Evolutionary conservation across 306 rosid species (phyloP).

Genomic region (Lupinus albus): DNA sequence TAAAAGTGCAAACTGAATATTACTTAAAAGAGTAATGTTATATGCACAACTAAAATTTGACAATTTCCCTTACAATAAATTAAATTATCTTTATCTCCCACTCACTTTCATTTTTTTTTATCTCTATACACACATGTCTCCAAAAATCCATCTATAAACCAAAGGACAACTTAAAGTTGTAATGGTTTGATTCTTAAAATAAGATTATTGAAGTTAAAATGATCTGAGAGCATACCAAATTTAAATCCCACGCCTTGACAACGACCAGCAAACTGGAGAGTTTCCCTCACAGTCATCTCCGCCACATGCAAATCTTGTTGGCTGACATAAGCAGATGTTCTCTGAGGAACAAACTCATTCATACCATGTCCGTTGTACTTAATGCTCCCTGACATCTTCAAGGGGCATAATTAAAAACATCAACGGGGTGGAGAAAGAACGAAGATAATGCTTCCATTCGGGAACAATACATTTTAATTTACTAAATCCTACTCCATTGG

Average conservation of each 20-base stretch:
- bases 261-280: constrained; percentile 81
- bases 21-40: neutral
- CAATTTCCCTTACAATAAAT: too few relatives aligned
- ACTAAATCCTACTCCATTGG: neutral
- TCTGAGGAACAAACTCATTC: constrained; percentile 90
- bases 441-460: constrained; percentile 15
- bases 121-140: too few relatives aligned
- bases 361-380: constrained; percentile 84
- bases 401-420: constrained; percentile 29
- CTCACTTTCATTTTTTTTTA: too few relatives aligned
- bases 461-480: neutral
- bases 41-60: too few relatives aligned
- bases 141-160: too few relatives aligned
- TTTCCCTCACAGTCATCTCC: constrained; percentile 95
- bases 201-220: neutral
- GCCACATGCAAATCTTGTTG: constrained; percentile 86
- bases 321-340: constrained; percentile 88
- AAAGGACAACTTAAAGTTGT: too few relatives aligned
- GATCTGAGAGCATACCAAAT: constrained; percentile 60
- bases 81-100: too few relatives aligned
- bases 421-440: constrained; percentile 35
- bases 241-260: constrained; percentile 95
- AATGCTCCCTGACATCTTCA: constrained; percentile 77
- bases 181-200: too few relatives aligned
- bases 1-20: constrained; percentile 21